phyloP scores from a whole-genome alignment of 2,329 filamentous ascomycete species.

The Ilyonectria destructans region DNA sequence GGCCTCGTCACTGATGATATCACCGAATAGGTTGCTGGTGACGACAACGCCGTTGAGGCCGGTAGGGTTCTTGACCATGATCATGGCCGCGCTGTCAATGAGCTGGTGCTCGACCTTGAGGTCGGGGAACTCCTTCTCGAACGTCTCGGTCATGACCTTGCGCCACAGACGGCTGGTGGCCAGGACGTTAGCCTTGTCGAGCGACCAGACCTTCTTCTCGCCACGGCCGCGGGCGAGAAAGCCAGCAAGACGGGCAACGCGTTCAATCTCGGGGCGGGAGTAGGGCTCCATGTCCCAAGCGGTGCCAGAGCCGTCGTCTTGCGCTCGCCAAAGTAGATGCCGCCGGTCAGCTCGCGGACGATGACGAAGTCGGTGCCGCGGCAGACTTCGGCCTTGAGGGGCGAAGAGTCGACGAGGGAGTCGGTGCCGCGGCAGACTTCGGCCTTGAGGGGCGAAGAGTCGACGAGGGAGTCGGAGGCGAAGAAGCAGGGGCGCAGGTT shows the following conservation, averaged over 20 bases:
- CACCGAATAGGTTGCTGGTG: constrained; percentile 94
- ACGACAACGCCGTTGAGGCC: constrained; percentile 92
- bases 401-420: constrained; percentile 86
- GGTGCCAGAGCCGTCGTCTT: constrained; percentile 79
- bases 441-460: constrained; percentile 89
- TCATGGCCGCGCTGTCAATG: constrained; percentile 97
- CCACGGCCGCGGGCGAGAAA: constrained; percentile 84
- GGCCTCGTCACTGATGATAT: constrained; percentile 96
- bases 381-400: constrained; percentile 89
- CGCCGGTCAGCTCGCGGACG: constrained; percentile 91
- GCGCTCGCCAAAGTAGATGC: constrained; percentile 95
- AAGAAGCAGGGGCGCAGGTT: constrained; percentile 98
- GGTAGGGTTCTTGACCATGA: constrained; percentile 95
- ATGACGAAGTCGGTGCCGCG: constrained; percentile 93
- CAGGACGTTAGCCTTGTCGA: constrained; percentile 98
- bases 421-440: constrained; percentile 89
- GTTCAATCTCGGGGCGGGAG: constrained; percentile 87
- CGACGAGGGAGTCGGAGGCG: constrained; percentile 87
- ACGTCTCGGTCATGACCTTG: constrained; percentile 87
- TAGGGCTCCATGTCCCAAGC: constrained; percentile 93
- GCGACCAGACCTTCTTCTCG: constrained; percentile 80
- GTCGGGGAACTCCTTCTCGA: constrained; percentile 91
- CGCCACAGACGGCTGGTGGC: constrained; percentile 93
- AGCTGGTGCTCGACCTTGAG: constrained; percentile 89
- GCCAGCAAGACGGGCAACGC: constrained; percentile 86